Percentiles rank a stretch among this genome's conserved stretches.
Conservation (phyloP, 352 stramenopile genomes). For the Stramenopiles sp. region DNA sequence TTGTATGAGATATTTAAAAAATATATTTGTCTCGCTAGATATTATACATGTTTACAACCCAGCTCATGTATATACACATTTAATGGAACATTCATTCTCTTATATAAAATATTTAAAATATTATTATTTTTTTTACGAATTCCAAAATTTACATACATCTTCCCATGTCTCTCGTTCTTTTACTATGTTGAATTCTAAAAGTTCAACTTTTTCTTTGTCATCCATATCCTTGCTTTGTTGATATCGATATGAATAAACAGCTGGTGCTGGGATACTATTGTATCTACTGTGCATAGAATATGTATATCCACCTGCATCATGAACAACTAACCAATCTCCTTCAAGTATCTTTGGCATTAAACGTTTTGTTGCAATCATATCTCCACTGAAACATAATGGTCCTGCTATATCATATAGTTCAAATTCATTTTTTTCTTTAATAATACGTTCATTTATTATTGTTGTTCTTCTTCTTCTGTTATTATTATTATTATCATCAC, state of each 20-base stretch:
- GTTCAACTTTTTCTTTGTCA: not conserved
- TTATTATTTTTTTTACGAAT: too few species aligned
- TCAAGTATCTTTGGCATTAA: conserved; percentile 41
- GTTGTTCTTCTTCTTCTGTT: not conserved
- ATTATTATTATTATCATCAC: too few species aligned
- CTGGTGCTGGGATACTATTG: conserved; percentile 47
- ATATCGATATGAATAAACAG: conserved; percentile 23
- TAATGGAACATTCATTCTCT: too few species aligned
- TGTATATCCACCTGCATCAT: conserved; percentile 61
- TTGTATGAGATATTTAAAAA: too few species aligned
- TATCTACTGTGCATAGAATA: conserved; percentile 64
- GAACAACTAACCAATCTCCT: conserved; percentile 49
- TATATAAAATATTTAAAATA: too few species aligned
- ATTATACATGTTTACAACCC: too few species aligned
- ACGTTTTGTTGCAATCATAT: conserved; percentile 54
- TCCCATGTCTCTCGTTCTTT: not conserved
- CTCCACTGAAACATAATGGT: conserved; percentile 69
- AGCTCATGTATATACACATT: too few species aligned
- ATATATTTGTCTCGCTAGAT: too few species aligned
- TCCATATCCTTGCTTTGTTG: too few species aligned
- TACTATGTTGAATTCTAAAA: not conserved
- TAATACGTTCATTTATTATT: not conserved
- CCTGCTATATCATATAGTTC: conserved; percentile 57
- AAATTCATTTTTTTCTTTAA: conserved; percentile 15
- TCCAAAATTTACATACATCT: not conserved